Percentiles rank a stretch among this genome's conserved stretches.
Conservation (phyloP, 176 grass and related monocot species). For the Aegilops longissima region DNA sequence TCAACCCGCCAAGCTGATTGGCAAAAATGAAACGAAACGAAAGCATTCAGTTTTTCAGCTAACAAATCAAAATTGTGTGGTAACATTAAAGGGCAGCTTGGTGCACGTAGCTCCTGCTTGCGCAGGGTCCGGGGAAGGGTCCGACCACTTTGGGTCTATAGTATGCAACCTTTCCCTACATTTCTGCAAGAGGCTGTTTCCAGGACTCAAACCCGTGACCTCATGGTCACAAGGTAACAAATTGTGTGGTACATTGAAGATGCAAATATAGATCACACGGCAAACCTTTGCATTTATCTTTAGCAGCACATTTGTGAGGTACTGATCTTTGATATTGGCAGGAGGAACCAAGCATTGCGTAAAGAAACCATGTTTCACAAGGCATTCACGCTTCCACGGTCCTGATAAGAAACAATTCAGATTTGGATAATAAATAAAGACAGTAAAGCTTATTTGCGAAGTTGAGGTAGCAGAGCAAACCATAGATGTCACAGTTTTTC, state of each 20-base stretch:
- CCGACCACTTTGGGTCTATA: too few species aligned
- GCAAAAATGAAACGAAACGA: not conserved
- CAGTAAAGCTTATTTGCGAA: not conserved
- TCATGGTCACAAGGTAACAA: not conserved
- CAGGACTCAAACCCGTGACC: too few species aligned
- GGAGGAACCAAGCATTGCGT: conserved; percentile 57
- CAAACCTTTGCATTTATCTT: conserved; percentile 80
- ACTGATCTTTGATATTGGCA: conserved; percentile 46
- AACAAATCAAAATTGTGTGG: not conserved
- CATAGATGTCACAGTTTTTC: conserved; percentile 49
- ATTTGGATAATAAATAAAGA: not conserved
- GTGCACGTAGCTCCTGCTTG: too few species aligned
- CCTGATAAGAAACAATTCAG: conserved; percentile 21
- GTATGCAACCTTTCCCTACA: too few species aligned
- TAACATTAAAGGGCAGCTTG: too few species aligned
- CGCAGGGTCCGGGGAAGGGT: too few species aligned
- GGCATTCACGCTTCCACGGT: conserved; percentile 63
- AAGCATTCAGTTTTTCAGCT: not conserved
- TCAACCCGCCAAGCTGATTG: conserved; percentile 59
- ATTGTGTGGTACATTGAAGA: not conserved
- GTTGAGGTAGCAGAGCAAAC: not conserved
- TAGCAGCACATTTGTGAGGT: conserved; percentile 57
- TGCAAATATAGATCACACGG: not conserved
- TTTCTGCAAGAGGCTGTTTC: too few species aligned
- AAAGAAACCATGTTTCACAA: conserved; percentile 38